Conservation (phyloP, 768 basidiomycete species). For the Sporobolomyces phaffii region DNA sequence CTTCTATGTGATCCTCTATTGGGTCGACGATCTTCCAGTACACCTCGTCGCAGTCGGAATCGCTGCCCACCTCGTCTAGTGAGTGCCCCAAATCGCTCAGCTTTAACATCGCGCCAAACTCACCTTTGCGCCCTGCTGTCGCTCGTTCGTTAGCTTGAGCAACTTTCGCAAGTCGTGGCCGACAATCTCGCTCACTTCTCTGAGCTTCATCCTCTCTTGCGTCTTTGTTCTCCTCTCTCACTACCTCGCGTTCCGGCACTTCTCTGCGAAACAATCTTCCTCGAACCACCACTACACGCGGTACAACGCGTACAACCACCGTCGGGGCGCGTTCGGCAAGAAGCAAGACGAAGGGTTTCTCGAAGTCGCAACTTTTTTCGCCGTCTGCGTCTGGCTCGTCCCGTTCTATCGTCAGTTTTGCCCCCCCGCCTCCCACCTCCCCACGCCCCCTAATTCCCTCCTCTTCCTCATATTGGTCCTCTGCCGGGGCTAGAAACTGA, state of each 20-base stretch:
- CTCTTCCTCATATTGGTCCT: no score
- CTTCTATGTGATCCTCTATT: conserved; percentile 69
- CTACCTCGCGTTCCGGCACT: conserved; percentile 95
- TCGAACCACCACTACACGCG: conserved; percentile 22
- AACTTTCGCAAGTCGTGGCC: conserved; percentile 91
- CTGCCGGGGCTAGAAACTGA: no score
- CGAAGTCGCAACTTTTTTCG: conserved; percentile 54
- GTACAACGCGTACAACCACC: conserved; percentile 27
- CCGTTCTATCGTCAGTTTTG: conserved; percentile 60
- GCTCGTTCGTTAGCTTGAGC: conserved; percentile 43
- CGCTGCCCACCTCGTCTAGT: conserved; percentile 76
- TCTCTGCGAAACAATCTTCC: conserved; percentile 51
- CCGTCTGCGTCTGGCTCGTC: conserved; percentile 51
- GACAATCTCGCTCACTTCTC: conserved; percentile 79
- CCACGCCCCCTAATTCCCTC: no score
- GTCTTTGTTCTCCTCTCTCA: conserved; percentile 78
- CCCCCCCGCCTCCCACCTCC: neutral
- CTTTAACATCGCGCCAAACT: no score
- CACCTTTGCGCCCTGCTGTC: neutral
- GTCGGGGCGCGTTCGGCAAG: conserved; percentile 19
- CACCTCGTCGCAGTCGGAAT: conserved; percentile 71
- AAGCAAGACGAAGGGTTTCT: conserved; percentile 43
- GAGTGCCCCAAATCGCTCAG: conserved; percentile 47
- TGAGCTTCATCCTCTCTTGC: conserved; percentile 78
- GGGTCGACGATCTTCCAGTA: conserved; percentile 73